Conservation (phyloP, 2,329 filamentous ascomycete genomes). For the Xylariaceae sp. region DNA sequence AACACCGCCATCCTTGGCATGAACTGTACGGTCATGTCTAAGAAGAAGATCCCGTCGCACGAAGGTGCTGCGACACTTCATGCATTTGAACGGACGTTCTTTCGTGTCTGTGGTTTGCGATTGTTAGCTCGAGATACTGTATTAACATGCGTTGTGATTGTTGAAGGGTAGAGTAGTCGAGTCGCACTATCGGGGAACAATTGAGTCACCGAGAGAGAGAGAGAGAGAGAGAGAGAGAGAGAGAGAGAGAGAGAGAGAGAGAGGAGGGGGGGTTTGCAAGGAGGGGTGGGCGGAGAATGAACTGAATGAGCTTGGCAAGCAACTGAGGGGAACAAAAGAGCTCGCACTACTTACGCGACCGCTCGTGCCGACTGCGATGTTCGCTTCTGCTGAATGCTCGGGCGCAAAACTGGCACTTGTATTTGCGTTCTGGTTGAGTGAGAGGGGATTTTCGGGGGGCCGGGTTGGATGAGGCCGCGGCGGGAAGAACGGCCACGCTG, state of each 20-base stretch:
- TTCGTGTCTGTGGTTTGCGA: conserved; percentile 70
- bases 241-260: background rate
- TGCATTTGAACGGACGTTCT: conserved; percentile 96
- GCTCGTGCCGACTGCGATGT: conserved; percentile 92
- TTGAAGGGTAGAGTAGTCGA: conserved; percentile 21
- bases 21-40: conserved; percentile 95
- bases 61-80: conserved; percentile 97
- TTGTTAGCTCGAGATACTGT: conserved; percentile 25
- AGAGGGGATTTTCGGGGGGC: conserved; percentile 69
- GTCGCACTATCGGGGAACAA: conserved; percentile 15
- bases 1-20: conserved; percentile 94
- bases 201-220: conserved; percentile 3
- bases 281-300: conserved; percentile 16
- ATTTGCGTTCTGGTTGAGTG: conserved; percentile 84
- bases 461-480: conserved; percentile 59
- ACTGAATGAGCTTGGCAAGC: conserved; percentile 2
- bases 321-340: conserved; percentile 9
- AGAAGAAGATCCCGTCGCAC: conserved; percentile 94
- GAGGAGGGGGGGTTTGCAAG: conserved; percentile 25
- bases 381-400: conserved; percentile 96
- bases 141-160: conserved; percentile 12
- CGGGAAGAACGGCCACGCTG: conserved; percentile 58
- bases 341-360: conserved; percentile 75
- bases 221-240: no score
- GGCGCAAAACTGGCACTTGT: conserved; percentile 99